phyloP scores from a whole-genome alignment of 2,329 filamentous ascomycete genomes.

The Coleophoma crateriformis region DNA sequence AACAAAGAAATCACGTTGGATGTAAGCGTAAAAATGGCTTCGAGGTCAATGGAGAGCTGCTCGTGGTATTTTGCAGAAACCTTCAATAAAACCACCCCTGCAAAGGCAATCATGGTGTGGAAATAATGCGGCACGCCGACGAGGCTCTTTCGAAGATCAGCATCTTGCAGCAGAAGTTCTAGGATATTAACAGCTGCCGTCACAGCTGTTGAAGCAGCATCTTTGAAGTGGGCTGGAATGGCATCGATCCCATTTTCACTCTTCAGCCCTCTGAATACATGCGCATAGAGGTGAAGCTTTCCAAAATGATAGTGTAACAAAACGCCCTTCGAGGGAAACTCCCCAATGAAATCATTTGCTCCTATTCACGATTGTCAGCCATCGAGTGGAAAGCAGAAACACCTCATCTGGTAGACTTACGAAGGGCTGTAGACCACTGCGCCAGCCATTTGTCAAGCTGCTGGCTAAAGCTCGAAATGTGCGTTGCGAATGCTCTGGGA shows the following conservation, averaged over 20 bases:
- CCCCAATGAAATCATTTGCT: neutral
- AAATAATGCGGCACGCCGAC: slow-evolving; percentile 27
- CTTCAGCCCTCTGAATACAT: slow-evolving; percentile 10
- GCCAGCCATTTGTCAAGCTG: slow-evolving; percentile 28
- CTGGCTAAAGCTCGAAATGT: slow-evolving; percentile 25
- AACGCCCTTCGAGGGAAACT: slow-evolving; percentile 9
- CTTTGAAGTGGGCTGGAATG: slow-evolving; percentile 1
- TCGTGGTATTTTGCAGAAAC: slow-evolving; percentile 26
- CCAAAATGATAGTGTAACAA: slow-evolving; percentile 20
- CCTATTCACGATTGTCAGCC: neutral
- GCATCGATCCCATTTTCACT: slow-evolving; percentile 1
- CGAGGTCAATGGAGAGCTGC: slow-evolving; percentile 26
- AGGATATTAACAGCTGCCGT: slow-evolving; percentile 16
- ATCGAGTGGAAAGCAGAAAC: neutral
- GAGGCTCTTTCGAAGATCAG: slow-evolving; percentile 21
- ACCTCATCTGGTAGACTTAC: slow-evolving; percentile 13
- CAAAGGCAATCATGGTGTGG: slow-evolving; percentile 29
- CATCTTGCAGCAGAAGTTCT: slow-evolving; percentile 23
- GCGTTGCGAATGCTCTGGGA: slow-evolving; percentile 27
- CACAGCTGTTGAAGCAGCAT: slow-evolving; percentile 1
- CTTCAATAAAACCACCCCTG: slow-evolving; percentile 28
- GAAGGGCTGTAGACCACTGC: slow-evolving; percentile 27
- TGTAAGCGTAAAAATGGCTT: neutral
- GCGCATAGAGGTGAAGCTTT: slow-evolving; percentile 27
- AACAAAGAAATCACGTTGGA: neutral